These are phyloP conservation scores for Fimicolochytrium jonesii DNA, from an alignment of 192 early-diverging fungal genomes.

Conservation along the genomic window DNA sequence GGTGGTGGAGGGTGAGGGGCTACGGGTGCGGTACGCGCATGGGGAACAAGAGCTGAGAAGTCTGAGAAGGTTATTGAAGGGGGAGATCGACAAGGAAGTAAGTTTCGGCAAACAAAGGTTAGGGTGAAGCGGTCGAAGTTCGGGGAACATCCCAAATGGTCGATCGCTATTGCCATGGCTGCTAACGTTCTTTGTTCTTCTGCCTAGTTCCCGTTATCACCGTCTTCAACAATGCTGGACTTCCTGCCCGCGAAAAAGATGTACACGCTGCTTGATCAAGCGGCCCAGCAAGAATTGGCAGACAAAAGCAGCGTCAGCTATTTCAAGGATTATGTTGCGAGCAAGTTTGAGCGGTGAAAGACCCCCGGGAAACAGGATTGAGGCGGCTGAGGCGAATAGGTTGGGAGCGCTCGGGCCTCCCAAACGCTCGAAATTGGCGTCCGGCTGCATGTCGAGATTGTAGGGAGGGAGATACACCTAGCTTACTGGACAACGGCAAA, in stretches of 20 bases:
- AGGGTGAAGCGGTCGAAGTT: no score
- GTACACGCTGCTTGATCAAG: slow-evolving; percentile 21
- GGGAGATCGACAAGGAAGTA: slow-evolving; percentile 17
- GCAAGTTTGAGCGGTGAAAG: no score
- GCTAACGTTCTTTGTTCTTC: neutral
- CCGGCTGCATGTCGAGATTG: no score
- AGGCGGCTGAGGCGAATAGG: no score
- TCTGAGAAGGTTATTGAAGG: slow-evolving; percentile 9
- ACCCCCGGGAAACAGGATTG: no score
- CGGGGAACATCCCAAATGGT: neutral
- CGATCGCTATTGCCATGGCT: neutral
- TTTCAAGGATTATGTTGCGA: slow-evolving; percentile 23
- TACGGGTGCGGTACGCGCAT: neutral
- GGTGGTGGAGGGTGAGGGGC: neutral
- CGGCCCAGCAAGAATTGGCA: slow-evolving; percentile 4
- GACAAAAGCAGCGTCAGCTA: slow-evolving; percentile 13
- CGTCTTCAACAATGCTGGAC: neutral
- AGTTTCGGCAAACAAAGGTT: no score
- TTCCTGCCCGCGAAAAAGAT: slow-evolving; percentile 19
- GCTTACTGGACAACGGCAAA: no score
- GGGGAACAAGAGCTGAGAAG: slow-evolving; percentile 4
- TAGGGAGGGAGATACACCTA: no score
- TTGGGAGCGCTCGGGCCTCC: no score
- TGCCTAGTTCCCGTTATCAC: slow-evolving; percentile 3
- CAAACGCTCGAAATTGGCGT: no score